Evolutionary conservation across 1,139 yeast genomes (phyloP).

Genomic region (Geotrichum cucujoidarum): DNA sequence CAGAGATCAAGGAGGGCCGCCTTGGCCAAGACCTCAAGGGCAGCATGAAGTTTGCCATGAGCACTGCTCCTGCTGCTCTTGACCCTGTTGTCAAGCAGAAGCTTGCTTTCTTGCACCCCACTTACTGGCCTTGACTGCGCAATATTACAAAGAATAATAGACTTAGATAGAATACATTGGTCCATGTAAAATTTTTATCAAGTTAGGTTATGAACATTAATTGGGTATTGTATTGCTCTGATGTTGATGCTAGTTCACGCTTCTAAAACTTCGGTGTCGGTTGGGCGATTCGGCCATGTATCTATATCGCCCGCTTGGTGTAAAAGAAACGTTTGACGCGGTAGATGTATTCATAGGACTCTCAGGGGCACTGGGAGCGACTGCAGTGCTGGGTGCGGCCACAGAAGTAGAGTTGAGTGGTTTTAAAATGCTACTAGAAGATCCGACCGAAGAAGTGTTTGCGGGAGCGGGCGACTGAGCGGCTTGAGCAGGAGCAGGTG

Average conservation of each 20-base stretch:
- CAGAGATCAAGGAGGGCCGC: constrained; percentile 52
- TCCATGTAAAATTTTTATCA: not conserved
- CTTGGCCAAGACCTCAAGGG: constrained; percentile 71
- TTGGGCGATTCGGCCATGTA: constrained; percentile 25
- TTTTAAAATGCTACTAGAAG: no score
- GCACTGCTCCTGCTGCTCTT: constrained; percentile 74
- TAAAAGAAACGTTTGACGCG: constrained; percentile 14
- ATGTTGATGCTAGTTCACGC: not conserved
- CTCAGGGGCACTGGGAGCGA: not conserved
- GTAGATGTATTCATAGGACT: not conserved
- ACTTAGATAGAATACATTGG: not conserved
- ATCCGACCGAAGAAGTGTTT: no score
- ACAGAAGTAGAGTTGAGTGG: not conserved
- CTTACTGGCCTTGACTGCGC: constrained; percentile 53
- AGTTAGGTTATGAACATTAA: not conserved
- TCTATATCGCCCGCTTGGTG: constrained; percentile 23
- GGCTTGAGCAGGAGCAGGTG: not conserved
- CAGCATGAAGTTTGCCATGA: constrained; percentile 72
- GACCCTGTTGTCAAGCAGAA: constrained; percentile 68
- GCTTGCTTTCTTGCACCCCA: constrained; percentile 88
- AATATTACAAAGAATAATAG: not conserved
- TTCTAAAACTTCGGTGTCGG: constrained; percentile 11
- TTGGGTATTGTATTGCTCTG: not conserved
- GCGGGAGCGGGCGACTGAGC: not conserved
- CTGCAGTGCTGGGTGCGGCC: no score